Evolutionary conservation across 2,329 filamentous ascomycete species (phyloP).

Genomic region (Aspergillus tamarii): DNA sequence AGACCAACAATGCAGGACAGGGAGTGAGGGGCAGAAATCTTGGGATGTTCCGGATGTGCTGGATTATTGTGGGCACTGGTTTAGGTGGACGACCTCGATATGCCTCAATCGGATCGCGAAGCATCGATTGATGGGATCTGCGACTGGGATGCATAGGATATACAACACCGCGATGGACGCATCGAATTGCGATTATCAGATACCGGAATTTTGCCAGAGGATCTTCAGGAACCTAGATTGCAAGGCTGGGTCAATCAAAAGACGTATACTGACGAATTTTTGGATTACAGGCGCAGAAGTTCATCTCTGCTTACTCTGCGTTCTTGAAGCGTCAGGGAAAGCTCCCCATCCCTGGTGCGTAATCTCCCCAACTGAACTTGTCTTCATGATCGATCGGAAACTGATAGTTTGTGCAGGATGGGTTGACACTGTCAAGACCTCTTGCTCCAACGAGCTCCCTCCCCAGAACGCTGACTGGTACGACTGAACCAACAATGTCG

Average conservation of each 20-base stretch:
- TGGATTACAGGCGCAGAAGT: slow-evolving; percentile 62
- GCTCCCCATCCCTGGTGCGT: slow-evolving; percentile 70
- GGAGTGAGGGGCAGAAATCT: not conserved
- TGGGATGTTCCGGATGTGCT: not conserved
- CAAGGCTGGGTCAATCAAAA: not conserved
- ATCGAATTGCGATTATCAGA: not conserved
- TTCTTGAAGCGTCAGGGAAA: slow-evolving; percentile 74
- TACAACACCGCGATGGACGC: not conserved
- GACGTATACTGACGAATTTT: slow-evolving; percentile 22
- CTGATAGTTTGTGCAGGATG: slow-evolving; percentile 64
- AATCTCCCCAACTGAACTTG: slow-evolving; percentile 1
- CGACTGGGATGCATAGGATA: not conserved
- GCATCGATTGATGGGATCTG: slow-evolving; percentile 6
- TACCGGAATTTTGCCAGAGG: not conserved
- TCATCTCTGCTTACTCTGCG: slow-evolving; percentile 68
- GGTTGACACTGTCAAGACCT: slow-evolving; percentile 99
- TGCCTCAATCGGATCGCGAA: slow-evolving; percentile 1
- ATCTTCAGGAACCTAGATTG: not conserved
- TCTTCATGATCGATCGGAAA: not conserved
- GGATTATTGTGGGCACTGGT: not conserved
- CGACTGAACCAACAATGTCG: slow-evolving; percentile 47
- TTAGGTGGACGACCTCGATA: not conserved
- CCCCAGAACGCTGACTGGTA: slow-evolving; percentile 99
- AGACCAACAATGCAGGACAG: not conserved
- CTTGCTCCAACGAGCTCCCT: slow-evolving; percentile 92